phyloP scores from a whole-genome alignment of 768 basidiomycete genomes.

The Dictyophora rubrovolvata region DNA sequence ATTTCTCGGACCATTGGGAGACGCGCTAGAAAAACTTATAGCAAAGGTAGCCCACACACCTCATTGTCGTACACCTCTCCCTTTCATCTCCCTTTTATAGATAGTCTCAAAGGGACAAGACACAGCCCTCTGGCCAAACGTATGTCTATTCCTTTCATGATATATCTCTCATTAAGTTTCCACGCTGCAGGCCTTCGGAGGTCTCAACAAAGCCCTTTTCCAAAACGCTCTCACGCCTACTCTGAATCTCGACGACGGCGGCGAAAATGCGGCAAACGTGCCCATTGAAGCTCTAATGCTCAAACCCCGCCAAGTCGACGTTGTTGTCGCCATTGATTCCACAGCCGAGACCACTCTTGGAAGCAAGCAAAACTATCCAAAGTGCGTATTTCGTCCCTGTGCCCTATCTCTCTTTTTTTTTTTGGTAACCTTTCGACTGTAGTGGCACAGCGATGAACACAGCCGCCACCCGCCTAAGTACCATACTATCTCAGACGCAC shows the following conservation, averaged over 20 bases:
- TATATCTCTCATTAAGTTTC: not conserved
- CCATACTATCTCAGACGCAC: conserved; percentile 38
- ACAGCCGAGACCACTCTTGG: conserved; percentile 36
- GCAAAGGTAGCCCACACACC: not conserved
- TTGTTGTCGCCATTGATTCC: conserved; percentile 67
- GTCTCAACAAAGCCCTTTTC: conserved; percentile 38
- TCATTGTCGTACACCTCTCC: not conserved
- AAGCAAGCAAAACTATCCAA: conserved; percentile 45
- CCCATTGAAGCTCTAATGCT: conserved; percentile 70
- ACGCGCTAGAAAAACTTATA: not conserved
- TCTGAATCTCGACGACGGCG: conserved; percentile 65
- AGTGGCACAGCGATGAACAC: conserved; percentile 38
- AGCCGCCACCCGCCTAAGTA: conserved; percentile 35
- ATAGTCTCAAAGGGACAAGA: not conserved
- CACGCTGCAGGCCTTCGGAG: conserved; percentile 11
- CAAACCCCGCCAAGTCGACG: conserved; percentile 57
- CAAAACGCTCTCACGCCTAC: conserved; percentile 40
- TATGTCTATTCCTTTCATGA: conserved; percentile 13
- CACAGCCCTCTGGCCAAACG: conserved; percentile 52
- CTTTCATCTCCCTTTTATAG: not conserved
- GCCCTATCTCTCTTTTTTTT: not conserved
- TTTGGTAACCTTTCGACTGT: conserved; percentile 6
- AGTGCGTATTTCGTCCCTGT: conserved; percentile 32
- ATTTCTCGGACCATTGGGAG: conserved; percentile 13
- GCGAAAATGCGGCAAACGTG: conserved; percentile 61